Evolutionary conservation across 1,284 basidiomycete genomes (phyloP), one percentile per base, ranked within the genome.

Genomic region (Ustilago sp.): DNA sequence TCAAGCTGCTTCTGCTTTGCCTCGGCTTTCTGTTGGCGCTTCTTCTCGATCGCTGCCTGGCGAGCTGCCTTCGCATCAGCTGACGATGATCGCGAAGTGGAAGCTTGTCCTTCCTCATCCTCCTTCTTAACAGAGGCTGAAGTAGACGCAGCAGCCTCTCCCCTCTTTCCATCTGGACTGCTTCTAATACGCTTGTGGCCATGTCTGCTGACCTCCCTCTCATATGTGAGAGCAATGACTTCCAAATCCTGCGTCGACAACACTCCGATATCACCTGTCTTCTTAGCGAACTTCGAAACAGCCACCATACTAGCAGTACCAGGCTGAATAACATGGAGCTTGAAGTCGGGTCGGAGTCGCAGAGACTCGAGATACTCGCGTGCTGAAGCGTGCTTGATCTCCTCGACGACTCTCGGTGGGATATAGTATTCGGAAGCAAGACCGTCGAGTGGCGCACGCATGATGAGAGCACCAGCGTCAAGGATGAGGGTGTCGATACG

Each of bases 191-290:
- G 77, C 85, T 85, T 84, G n/a, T 79, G 84, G 0, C 89, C 89
- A 74, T 89, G 89, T 73, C 87, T 87, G 63, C 87, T 87, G 62
- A 89, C 90, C 87, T 91, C 91, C 63, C 95, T 88, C 52, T 92
- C 90, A 84, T 93, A 92, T 0, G 95, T 94, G 78, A 99, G 88
- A 0, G 97, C 97, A 52, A 99, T 88, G 45, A 99, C 92, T 76
- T 93, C 92, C 65, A 99, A 87, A 91, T 99, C 97, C 17, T 95
- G 90, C 82, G 92, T 90, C 9, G 95, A 98, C 36, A 99, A 89
- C 52, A 96, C 96, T 39, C 93, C 89, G 85, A 94, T 96, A 87
- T 99, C 97, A 87, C 97, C 97, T 0, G 96, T 98, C 89, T 94
- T 94, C 89, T 94, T 95, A 4, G 97, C 94, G 87, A 92, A 93